Conservation (phyloP, 2,329 filamentous ascomycete genomes). For the Trichophyton verrucosum region DNA sequence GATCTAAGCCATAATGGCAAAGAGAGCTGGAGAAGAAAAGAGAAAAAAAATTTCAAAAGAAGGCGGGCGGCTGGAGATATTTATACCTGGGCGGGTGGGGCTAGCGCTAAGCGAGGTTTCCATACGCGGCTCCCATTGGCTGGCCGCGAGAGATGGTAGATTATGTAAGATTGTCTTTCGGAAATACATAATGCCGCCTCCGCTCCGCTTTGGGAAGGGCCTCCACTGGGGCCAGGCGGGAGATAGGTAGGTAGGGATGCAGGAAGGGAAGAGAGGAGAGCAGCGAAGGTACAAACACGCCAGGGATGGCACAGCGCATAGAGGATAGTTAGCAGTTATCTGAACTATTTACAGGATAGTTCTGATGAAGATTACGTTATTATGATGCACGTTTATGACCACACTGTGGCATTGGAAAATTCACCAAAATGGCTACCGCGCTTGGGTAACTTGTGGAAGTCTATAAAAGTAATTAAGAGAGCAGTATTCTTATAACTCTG, state of each 20-base stretch:
- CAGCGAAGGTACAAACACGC: background rate
- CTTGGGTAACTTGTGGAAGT: background rate
- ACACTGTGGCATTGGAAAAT: no score
- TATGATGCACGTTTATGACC: no score
- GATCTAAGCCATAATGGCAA: conserved; percentile 61
- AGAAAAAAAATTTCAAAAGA: conserved; percentile 27
- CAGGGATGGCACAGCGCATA: no score
- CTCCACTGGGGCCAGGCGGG: background rate
- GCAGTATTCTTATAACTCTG: background rate
- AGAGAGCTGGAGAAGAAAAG: conserved; percentile 39
- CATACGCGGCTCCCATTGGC: conserved; percentile 5
- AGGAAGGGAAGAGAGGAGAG: background rate
- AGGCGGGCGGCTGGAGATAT: conserved; percentile 13
- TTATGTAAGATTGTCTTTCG: background rate
- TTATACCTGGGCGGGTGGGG: conserved; percentile 20
- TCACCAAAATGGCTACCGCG: background rate
- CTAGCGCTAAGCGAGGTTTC: conserved; percentile 11
- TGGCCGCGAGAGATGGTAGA: background rate
- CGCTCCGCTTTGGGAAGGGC: background rate
- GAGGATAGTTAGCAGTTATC: no score
- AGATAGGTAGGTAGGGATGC: background rate
- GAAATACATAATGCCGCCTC: background rate
- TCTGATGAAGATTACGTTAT: no score
- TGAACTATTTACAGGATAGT: no score
- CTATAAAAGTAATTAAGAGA: background rate